Conservation (phyloP, 352 stramenopile genomes). For the Saprolegnia diclina region DNA sequence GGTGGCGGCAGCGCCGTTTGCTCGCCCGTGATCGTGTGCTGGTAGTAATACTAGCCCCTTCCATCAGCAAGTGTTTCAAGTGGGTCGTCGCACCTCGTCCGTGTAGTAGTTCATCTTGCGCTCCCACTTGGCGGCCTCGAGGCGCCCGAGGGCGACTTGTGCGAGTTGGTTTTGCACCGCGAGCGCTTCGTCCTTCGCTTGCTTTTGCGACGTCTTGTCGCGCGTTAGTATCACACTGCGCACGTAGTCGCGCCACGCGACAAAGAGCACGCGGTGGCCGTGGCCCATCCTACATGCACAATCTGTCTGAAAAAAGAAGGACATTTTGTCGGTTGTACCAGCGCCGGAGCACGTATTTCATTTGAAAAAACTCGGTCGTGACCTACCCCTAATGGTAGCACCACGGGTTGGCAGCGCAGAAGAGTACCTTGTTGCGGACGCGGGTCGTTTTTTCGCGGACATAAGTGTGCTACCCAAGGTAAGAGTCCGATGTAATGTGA, state of each 20-base stretch:
- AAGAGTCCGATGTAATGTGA: background rate
- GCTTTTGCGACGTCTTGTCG: constrained; percentile 32
- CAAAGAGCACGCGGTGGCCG: constrained; percentile 48
- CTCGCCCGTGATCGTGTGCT: constrained; percentile 44
- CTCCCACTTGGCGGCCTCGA: constrained; percentile 48
- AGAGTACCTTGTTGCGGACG: constrained; percentile 18
- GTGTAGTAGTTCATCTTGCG: constrained; percentile 57
- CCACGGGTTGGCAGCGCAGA: background rate
- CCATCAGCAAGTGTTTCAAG: background rate
- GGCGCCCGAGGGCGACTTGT: constrained; percentile 41
- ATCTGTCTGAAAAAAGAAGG: background rate
- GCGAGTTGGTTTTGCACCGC: constrained; percentile 47
- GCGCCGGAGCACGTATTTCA: constrained; percentile 21
- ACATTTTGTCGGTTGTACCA: constrained; percentile 7
- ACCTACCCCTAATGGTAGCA: constrained; percentile 10
- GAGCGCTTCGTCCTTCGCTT: constrained; percentile 38
- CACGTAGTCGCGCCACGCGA: constrained; percentile 54
- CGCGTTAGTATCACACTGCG: constrained; percentile 33
- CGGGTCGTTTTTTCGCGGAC: constrained; percentile 16
- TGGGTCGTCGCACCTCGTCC: constrained; percentile 33
- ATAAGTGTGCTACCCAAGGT: constrained; percentile 21
- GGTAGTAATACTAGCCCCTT: constrained; percentile 37
- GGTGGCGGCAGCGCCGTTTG: constrained; percentile 44
- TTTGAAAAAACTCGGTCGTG: constrained; percentile 25
- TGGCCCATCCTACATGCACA: constrained; percentile 39